Base-by-base conservation (phyloP, 164 flowering plant species). In the Umbellularia californica region DNA sequence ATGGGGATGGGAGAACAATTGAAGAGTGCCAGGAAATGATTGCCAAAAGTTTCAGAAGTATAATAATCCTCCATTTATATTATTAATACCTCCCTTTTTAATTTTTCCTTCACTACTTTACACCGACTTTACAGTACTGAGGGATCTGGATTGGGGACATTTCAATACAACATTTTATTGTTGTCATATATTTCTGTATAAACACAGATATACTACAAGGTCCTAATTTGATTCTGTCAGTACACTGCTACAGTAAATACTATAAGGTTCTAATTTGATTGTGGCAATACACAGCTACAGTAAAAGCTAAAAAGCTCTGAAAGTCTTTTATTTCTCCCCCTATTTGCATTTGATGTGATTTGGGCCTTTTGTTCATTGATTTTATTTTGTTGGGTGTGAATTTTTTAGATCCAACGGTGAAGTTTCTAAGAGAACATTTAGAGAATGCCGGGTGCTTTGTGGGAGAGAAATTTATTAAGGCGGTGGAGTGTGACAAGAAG, bases 11-110 rank as follows among this genome's bases (percentile, higher is more conserved):
- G 1, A 73, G 51, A 64, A 85, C 89, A 3, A 73, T 88, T 35
- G 81, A 87, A 50, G 92, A 92, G 76, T 91, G 98, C 80, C 76
- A 91, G 81, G 83, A 79, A 73, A 91, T 92, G 96, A 91, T 94
- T 66, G 81, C 70, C 3, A 82, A 79, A 81, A 88, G 95, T 72
- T 82, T 92, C 55, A 81, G 90, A 82, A 88, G 97, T 94, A 90
- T 55, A 74, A 5, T 71, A 15, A 25, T 41, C 33, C 50, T 30
- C n/a, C 11, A 12, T 5, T 2, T 20, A 27, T 13, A 73, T 12
- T 28, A 11, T n/a, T 27, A 65, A 24, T 74, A 3, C 28, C 19
- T 5, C 47, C 23, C 47, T 17, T 17, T 55, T 55, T 55, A 5
- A 15, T 55, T 20, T 20, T 55, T 55, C 60, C 13, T 15, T 20